These are phyloP conservation scores for Scopulariopsis brevicaulis DNA, from an alignment of 2,329 filamentous ascomycete species.

Conservation along the genomic window DNA sequence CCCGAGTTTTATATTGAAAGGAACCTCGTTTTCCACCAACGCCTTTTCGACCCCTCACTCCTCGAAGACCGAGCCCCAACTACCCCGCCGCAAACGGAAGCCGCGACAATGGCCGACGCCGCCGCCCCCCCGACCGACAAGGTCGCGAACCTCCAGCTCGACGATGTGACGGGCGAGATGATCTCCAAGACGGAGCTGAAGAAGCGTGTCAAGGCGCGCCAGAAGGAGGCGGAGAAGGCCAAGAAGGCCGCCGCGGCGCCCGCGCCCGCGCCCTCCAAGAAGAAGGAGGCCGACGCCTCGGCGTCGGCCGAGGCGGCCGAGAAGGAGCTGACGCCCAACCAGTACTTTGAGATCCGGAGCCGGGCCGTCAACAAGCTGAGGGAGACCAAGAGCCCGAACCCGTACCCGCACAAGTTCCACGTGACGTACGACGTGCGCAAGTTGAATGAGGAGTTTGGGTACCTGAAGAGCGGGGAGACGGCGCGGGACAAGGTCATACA, in stretches of 20 bases:
- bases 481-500: conserved; percentile 64
- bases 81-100: neutral
- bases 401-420: conserved; percentile 89
- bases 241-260: conserved; percentile 64
- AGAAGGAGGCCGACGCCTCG: conserved; percentile 60
- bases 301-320: conserved; percentile 54
- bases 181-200: conserved; percentile 82
- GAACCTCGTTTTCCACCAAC: neutral
- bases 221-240: conserved; percentile 79
- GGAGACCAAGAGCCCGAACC: conserved; percentile 62
- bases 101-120: conserved; percentile 19
- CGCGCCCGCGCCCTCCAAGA: conserved; percentile 46
- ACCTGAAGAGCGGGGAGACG: conserved; percentile 80
- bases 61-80: neutral
- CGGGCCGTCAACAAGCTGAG: conserved; percentile 68
- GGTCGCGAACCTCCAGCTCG: conserved; percentile 67
- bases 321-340: conserved; percentile 45
- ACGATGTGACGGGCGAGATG: conserved; percentile 87
- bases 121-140: conserved; percentile 28
- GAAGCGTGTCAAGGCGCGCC: conserved; percentile 86
- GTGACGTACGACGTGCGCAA: conserved; percentile 72
- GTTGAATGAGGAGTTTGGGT: conserved; percentile 66
- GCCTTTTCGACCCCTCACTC: neutral
- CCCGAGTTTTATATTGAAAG: neutral
- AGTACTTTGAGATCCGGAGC: conserved; percentile 94